Evolutionary conservation across 2,329 filamentous ascomycete species (phyloP).

Genomic region (Sporothrix brunneoviolacea): DNA sequence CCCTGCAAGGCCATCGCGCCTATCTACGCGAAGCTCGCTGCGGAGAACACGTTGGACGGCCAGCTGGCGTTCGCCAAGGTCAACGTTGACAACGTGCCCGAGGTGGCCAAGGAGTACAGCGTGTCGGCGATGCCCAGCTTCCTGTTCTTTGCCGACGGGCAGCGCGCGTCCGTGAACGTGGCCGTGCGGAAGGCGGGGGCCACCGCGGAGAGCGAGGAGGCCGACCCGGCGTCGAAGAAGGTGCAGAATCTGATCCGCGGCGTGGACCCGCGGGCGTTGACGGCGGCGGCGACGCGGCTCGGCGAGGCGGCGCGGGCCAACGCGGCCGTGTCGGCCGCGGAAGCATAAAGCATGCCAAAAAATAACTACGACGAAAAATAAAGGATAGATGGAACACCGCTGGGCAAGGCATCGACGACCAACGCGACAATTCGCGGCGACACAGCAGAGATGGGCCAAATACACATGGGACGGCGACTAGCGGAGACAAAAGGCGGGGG

Average conservation of each 20-base stretch:
- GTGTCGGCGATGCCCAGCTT: slow-evolving; percentile 55
- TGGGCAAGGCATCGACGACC: too few species aligned
- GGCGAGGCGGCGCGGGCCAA: slow-evolving; percentile 17
- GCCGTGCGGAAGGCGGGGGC: slow-evolving; percentile 9
- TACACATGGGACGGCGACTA: too few species aligned
- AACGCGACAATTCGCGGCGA: too few species aligned
- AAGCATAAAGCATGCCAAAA: neutral
- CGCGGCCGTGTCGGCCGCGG: neutral
- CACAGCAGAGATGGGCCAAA: too few species aligned
- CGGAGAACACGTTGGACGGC: slow-evolving; percentile 31
- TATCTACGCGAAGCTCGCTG: slow-evolving; percentile 43
- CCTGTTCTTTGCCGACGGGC: slow-evolving; percentile 51
- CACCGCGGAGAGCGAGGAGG: slow-evolving; percentile 11
- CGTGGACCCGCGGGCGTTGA: slow-evolving; percentile 22
- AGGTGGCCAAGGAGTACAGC: slow-evolving; percentile 42
- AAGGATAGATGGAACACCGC: neutral
- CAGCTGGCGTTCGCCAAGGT: slow-evolving; percentile 51
- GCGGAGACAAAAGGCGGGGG: too few species aligned
- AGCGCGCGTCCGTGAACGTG: slow-evolving; percentile 31
- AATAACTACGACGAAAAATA: neutral
- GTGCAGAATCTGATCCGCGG: slow-evolving; percentile 19
- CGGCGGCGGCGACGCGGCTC: slow-evolving; percentile 17
- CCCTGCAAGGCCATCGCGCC: slow-evolving; percentile 56
- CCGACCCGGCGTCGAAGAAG: slow-evolving; percentile 7
- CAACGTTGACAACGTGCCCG: slow-evolving; percentile 49